These are phyloP conservation scores for Plasmodium blacklocki DNA, from an alignment of 169 alveolate species.

Conservation along the genomic window DNA sequence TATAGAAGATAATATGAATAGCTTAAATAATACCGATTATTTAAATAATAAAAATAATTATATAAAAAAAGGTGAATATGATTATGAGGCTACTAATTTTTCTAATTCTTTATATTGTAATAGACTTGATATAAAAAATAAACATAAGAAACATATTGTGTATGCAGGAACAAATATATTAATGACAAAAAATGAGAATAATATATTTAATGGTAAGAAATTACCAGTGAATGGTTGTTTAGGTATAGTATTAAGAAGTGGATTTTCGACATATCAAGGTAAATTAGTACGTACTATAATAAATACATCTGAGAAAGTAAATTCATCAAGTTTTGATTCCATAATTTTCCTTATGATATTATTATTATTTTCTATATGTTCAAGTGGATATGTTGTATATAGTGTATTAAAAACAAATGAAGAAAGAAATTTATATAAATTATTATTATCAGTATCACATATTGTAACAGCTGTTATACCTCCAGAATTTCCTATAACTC, in stretches of 20 bases:
- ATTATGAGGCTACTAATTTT: slow-evolving; percentile 13
- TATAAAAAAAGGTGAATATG: no score
- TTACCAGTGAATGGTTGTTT: slow-evolving; percentile 79
- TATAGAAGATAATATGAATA: no score
- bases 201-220: slow-evolving; percentile 63
- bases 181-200: slow-evolving; percentile 84
- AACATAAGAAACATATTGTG: slow-evolving; percentile 89
- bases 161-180: slow-evolving; percentile 96
- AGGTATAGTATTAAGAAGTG: slow-evolving; percentile 83
- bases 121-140: slow-evolving; percentile 69
- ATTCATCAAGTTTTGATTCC: slow-evolving; percentile 94
- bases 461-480: slow-evolving; percentile 99
- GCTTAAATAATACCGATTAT: no score
- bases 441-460: slow-evolving; percentile 94
- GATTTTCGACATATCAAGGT: slow-evolving; percentile 96
- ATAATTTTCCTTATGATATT: slow-evolving; percentile 92
- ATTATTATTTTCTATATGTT: slow-evolving; percentile 93
- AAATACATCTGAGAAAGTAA: slow-evolving; percentile 92
- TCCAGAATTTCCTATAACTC: slow-evolving; percentile 98
- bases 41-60: no score
- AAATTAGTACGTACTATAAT: slow-evolving; percentile 97
- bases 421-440: slow-evolving; percentile 86
- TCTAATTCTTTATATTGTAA: slow-evolving; percentile 59
- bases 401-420: slow-evolving; percentile 72
- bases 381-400: slow-evolving; percentile 93